These are phyloP conservation scores for Aureobasidium sp. DNA, from an alignment of 2,329 filamentous ascomycete genomes.

Conservation along the genomic window DNA sequence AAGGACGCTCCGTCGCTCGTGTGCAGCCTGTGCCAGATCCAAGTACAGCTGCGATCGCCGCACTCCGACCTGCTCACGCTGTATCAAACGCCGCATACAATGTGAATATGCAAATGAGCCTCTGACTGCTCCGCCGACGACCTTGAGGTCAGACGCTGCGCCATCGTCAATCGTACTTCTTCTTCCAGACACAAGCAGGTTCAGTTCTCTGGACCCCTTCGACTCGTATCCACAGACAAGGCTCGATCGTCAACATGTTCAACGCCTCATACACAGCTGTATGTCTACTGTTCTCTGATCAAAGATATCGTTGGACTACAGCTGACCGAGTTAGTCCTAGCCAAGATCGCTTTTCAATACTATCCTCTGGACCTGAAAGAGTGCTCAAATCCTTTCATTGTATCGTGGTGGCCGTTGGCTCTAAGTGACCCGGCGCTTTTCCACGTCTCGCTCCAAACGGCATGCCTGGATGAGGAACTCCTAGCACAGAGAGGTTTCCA, in stretches of 20 bases:
- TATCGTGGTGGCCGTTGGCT: slow-evolving; percentile 9
- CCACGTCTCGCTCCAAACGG: slow-evolving; percentile 3
- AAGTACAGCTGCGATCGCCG: slow-evolving; percentile 4
- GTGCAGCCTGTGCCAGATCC: slow-evolving; percentile 5
- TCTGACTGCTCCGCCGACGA: background rate
- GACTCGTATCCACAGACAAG: slow-evolving; percentile 6
- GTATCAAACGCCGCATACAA: background rate
- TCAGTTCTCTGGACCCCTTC: background rate
- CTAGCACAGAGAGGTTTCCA: background rate
- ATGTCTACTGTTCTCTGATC: background rate
- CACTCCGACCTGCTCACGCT: background rate
- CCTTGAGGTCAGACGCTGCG: too few relatives aligned
- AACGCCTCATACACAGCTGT: background rate
- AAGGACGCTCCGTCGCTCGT: background rate
- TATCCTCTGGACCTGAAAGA: slow-evolving; percentile 3
- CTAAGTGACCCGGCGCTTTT: slow-evolving; percentile 2
- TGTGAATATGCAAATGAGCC: slow-evolving; percentile 7
- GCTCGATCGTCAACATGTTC: background rate
- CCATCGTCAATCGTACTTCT: background rate
- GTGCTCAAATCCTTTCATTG: background rate
- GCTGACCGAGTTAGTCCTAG: background rate
- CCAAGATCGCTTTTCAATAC: slow-evolving; percentile 9
- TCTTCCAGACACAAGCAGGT: background rate
- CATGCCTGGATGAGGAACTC: slow-evolving; percentile 4
- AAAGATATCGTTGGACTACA: background rate